Conservation (phyloP, 2,329 filamentous ascomycete species). For the Macroventuria anomochaeta region DNA sequence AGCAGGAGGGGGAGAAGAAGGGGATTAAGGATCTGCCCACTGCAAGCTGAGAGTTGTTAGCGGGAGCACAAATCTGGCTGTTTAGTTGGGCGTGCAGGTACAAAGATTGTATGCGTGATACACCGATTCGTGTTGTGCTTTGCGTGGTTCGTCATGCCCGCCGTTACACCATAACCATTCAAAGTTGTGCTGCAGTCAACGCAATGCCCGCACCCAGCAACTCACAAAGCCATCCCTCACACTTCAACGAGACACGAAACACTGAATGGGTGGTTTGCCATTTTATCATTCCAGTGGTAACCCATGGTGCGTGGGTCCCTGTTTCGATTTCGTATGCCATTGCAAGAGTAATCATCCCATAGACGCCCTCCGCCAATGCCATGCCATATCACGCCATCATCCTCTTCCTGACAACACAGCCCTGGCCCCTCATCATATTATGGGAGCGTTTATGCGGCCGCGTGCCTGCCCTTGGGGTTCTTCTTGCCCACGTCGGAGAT, state of each 20-base stretch:
- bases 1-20: slow-evolving; percentile 20
- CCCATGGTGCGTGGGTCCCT: slow-evolving; percentile 22
- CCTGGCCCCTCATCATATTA: background rate
- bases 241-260: background rate
- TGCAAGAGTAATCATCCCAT: slow-evolving; percentile 41
- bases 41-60: background rate
- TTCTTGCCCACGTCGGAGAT: slow-evolving; percentile 68
- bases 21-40: background rate
- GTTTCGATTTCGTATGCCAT: slow-evolving; percentile 38
- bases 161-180: no score
- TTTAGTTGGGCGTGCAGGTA: no score
- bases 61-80: no score
- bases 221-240: background rate
- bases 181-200: background rate
- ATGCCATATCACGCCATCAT: slow-evolving; percentile 19
- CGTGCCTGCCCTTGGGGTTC: slow-evolving; percentile 64
- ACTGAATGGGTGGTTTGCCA: slow-evolving; percentile 9
- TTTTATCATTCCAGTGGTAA: slow-evolving; percentile 18
- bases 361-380: slow-evolving; percentile 40
- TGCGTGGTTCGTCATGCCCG: no score
- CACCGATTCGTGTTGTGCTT: no score
- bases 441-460: slow-evolving; percentile 34
- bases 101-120: no score
- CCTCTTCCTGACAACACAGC: slow-evolving; percentile 9
- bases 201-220: background rate